phyloP scores from a whole-genome alignment of 2,329 filamentous ascomycete species.

The Volutella citrinella region DNA sequence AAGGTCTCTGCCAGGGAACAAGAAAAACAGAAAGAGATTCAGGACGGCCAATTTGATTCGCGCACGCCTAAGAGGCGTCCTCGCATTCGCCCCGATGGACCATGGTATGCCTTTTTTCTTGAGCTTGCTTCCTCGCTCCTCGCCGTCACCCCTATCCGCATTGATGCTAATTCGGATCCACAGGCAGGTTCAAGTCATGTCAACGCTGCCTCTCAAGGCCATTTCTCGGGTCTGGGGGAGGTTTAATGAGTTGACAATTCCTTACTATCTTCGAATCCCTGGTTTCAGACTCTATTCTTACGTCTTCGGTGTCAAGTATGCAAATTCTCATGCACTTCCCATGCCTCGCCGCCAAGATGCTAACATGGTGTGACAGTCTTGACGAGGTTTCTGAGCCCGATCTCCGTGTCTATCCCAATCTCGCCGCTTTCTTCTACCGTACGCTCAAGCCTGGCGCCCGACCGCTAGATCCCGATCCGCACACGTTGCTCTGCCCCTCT shows the following conservation, averaged over 20 bases:
- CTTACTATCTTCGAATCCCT: constrained; percentile 81
- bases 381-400: constrained; percentile 86
- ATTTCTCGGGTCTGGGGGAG: constrained; percentile 85
- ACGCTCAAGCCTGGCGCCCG: constrained; percentile 85
- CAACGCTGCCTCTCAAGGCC: constrained; percentile 85
- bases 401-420: constrained; percentile 84
- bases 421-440: constrained; percentile 96
- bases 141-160: constrained; percentile 10
- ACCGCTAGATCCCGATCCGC: constrained; percentile 76
- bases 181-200: constrained; percentile 89
- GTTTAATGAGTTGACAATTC: constrained; percentile 87
- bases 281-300: constrained; percentile 91
- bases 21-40: constrained; percentile 45
- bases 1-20: constrained; percentile 61
- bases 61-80: constrained; percentile 48
- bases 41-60: constrained; percentile 39
- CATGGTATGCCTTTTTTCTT: constrained; percentile 55
- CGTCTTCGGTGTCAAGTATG: constrained; percentile 81
- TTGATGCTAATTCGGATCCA: constrained; percentile 13
- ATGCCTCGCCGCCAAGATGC: background rate
- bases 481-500: constrained; percentile 80
- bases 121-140: too few species aligned
- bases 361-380: constrained; percentile 59
- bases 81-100: constrained; percentile 75
- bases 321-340: constrained; percentile 3